Evolutionary conservation across 78 protist species (phyloP), one percentile per base, ranked within the genome.

Genomic region (Dictyostelium brefeldianum): DNA sequence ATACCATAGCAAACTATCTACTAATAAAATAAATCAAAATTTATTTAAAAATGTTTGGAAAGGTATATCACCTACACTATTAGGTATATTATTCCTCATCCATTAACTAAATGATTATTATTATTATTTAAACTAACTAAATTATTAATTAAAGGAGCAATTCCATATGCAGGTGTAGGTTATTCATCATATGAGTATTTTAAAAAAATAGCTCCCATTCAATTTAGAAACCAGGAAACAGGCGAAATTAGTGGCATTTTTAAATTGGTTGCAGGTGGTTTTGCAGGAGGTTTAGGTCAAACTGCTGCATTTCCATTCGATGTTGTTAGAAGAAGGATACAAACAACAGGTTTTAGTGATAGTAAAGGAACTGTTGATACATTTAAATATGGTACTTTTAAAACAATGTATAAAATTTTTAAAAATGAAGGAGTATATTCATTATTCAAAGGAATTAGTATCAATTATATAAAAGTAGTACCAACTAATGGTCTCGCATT

Each of bases 81-180:
- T 81, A 14, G 99, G 99, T 12, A 94, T 97, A n/a, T n/a, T n/a
- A n/a, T n/a, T n/a, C n/a, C n/a, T n/a, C n/a, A n/a, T n/a, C n/a
- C n/a, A n/a, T n/a, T n/a, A n/a, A n/a, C n/a, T n/a, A n/a, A n/a
- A n/a, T n/a, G n/a, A n/a, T n/a, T n/a, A n/a, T n/a, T n/a, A n/a
- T n/a, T n/a, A n/a, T n/a, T n/a, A n/a, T n/a, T n/a, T n/a, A n/a
- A n/a, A n/a, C n/a, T n/a, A n/a, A n/a, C n/a, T n/a, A n/a, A n/a
- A n/a, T n/a, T n/a, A n/a, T n/a, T n/a, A n/a, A n/a, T n/a, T n/a
- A n/a, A n/a, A n/a, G n/a, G n/a, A n/a, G n/a, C n/a, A 46, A 74
- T 92, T 3, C 99, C 99, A 47, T 98, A 98, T 46, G 98, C 96
- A 0, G 99, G 98, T 29, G 69, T 92, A 41, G 57, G 89, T 11